phyloP scores from a whole-genome alignment of 2,329 filamentous ascomycete species.

The Microcyclosporella mali region DNA sequence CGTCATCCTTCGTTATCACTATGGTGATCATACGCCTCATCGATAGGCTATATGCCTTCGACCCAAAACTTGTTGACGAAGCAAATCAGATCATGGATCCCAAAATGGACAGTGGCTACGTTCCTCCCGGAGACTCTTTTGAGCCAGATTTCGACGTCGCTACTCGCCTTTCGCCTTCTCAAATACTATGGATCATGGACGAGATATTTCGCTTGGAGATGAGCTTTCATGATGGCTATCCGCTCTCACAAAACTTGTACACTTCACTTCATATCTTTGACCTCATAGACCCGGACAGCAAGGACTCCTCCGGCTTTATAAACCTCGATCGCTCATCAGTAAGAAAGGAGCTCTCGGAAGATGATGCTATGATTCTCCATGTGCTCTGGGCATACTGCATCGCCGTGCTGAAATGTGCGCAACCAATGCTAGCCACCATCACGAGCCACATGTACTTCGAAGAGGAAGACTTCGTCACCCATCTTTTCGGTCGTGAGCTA shows the following conservation, averaged over 20 bases:
- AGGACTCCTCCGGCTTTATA: background rate
- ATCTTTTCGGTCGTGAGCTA: conserved; percentile 76
- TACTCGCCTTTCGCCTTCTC: conserved; percentile 34
- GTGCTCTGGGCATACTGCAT: conserved; percentile 82
- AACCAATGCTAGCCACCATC: conserved; percentile 69
- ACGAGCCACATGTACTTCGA: conserved; percentile 86
- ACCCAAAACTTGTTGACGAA: no score
- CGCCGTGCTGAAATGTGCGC: conserved; percentile 74
- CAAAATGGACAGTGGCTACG: conserved; percentile 95
- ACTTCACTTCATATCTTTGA: conserved; percentile 87
- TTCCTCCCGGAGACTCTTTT: conserved; percentile 70
- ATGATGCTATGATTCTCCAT: conserved; percentile 44
- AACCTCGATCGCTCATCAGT: conserved; percentile 43
- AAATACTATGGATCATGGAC: conserved; percentile 90
- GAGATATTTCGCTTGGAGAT: conserved; percentile 89
- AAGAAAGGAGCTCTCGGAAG: background rate
- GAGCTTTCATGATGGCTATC: conserved; percentile 95
- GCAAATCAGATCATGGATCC: conserved; percentile 82
- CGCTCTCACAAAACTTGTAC: conserved; percentile 88
- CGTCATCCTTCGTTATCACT: no score
- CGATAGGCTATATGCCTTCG: no score
- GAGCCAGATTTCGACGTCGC: conserved; percentile 55
- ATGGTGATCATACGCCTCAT: no score
- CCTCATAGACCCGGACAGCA: conserved; percentile 61
- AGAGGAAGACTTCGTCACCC: conserved; percentile 95